A percentile compares a stretch with the other conserved stretches of the same genome.
Conservation (phyloP, 1,284 basidiomycete species). For the Trametes hirsuta region DNA sequence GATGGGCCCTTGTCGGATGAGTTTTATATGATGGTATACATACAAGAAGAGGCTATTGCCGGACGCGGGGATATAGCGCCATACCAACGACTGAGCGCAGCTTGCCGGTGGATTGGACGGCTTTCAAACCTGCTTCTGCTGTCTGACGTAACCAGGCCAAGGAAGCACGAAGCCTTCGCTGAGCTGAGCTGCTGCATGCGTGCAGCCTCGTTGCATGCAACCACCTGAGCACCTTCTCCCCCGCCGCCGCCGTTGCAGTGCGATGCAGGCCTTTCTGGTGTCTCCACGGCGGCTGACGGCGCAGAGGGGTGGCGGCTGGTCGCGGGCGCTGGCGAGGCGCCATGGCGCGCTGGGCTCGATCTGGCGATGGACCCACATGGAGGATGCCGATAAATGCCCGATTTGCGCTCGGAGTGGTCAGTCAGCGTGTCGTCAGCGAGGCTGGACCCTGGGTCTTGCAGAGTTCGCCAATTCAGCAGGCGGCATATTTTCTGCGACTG, state of each 20-base stretch:
- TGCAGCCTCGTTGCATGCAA: conserved; percentile 6
- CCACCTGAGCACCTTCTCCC: conserved; percentile 1
- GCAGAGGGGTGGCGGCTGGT: not conserved
- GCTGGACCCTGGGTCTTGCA: conserved; percentile 11
- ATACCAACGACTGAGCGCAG: not conserved
- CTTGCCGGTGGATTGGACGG: conserved; percentile 1
- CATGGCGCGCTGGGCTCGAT: conserved; percentile 3
- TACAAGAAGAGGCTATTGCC: not conserved
- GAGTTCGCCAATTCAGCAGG: conserved; percentile 14
- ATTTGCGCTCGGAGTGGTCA: conserved; percentile 2
- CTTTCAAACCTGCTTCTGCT: conserved; percentile 1
- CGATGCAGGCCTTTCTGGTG: not conserved
- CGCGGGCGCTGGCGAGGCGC: not conserved
- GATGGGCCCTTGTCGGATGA: not conserved
- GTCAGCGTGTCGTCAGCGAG: conserved; percentile 1
- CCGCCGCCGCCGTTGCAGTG: not conserved
- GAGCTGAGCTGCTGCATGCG: conserved; percentile 5
- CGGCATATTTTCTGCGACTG: conserved; percentile 4
- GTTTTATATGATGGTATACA: not conserved
- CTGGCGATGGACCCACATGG: conserved; percentile 22
- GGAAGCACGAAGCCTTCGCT: conserved; percentile 10
- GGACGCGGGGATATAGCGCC: conserved; percentile 6
- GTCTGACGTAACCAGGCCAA: conserved; percentile 5
- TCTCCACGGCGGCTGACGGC: not conserved
- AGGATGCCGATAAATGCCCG: conserved; percentile 21